Base-by-base conservation (phyloP, 768 basidiomycete species). In the Asterophora parasitica region DNA sequence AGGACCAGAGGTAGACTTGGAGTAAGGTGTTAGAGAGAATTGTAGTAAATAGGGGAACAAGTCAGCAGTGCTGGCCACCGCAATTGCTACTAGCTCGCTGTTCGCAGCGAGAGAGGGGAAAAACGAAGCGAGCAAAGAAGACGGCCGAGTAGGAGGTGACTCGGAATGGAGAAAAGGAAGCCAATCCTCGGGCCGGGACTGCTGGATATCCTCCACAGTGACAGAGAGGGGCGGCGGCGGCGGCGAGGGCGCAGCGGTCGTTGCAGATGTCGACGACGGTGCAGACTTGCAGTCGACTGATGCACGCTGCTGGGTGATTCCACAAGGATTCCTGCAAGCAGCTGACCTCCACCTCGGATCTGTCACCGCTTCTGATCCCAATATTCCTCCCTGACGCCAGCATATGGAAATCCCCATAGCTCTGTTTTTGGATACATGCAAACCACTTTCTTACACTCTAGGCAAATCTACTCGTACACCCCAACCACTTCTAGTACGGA, bases 401-500 rank as follows among this genome's bases (percentile, higher is more conserved):
- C 36, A 35, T 38, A 30, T 43, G 28, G 41, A 41, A 43, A 54
- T 53, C 54, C 36, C 44, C 35, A 46, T 34, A 49, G 52, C 47
- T 53, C 50, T 49, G 27, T 38, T 51, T 48, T 57, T 44, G 55
- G 50, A 46, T 53, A 48, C 40, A 50, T 46, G 47, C 50, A 30
- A 23, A 46, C 35, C 28, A 33, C 20, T 13, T 20, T n/a, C 20
- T n/a, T 34, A 37, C 36, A 48, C 33, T 23, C 40, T 44, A 23
- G 49, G 7, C 30, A 47, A 39, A 48, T 45, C 36, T 38, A 40
- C 16, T 42, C 26, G 23, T 43, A 42, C 42, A 44, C 44, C 28
- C 39, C 28, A 48, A 32, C 35, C 23, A 46, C 41, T 27, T 46
- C 74, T 79, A 91, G 67, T 88, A 92, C 57, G 89, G 89, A 58